Evolutionary conservation across 148 eudicot species (phyloP).

Genomic region (Cornus kousa): DNA sequence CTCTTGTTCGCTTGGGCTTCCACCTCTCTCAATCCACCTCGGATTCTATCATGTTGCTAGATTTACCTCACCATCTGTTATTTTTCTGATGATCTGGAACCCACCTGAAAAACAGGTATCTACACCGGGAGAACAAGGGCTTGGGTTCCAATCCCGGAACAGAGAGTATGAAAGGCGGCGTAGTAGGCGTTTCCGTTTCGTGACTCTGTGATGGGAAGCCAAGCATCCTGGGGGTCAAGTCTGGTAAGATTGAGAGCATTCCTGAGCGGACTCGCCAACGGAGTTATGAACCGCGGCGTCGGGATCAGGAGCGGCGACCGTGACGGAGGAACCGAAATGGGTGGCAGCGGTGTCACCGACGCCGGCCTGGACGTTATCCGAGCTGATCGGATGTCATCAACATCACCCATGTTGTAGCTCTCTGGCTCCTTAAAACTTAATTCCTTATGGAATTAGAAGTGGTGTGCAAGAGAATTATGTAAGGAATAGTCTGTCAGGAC

Average conservation of each 20-base stretch:
- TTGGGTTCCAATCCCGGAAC: constrained; percentile 47
- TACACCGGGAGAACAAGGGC: constrained; percentile 51
- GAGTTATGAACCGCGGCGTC: constrained; percentile 36
- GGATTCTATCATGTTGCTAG: too few relatives aligned
- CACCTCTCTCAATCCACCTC: too few relatives aligned
- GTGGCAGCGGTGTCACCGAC: constrained; percentile 28
- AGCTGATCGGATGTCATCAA: constrained; percentile 44
- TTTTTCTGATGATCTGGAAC: too few relatives aligned
- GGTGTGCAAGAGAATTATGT: too few relatives aligned
- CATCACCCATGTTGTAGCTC: constrained; percentile 27
- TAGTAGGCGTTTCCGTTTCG: constrained; percentile 46
- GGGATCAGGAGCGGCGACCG: constrained; percentile 70
- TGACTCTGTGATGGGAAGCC: constrained; percentile 59
- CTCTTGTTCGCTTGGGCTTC: too few relatives aligned
- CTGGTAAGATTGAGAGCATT: constrained; percentile 33
- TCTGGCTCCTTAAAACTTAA: too few relatives aligned
- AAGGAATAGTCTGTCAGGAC: too few relatives aligned
- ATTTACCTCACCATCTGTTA: too few relatives aligned
- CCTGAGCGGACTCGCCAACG: constrained; percentile 28
- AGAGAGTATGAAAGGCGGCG: constrained; percentile 47
- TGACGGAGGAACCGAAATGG: constrained; percentile 52
- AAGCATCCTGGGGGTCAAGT: constrained; percentile 51
- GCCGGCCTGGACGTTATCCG: constrained; percentile 60
- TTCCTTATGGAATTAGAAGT: too few relatives aligned
- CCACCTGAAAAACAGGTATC: too few relatives aligned